A percentile compares a stretch with the other conserved stretches of the same genome.
Conservation (phyloP, 495 filamentous ascomycete species). For the Rhizodiscina lignyota region DNA sequence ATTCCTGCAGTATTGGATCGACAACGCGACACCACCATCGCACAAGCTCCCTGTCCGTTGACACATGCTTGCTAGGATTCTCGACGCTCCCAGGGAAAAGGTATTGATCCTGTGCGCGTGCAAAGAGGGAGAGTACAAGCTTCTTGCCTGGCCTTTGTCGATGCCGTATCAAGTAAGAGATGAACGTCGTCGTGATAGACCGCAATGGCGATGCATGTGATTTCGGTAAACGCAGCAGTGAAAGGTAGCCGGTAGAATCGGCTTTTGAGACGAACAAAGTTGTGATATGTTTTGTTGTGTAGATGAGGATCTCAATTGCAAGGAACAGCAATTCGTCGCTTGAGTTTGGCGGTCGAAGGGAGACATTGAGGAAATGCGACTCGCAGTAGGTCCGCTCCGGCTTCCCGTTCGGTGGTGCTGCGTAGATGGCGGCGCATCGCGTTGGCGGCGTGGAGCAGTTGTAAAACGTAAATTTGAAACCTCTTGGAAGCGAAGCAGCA, state of each 20-base stretch:
- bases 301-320: slow-evolving; percentile 53
- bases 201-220: slow-evolving; percentile 56
- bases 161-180: slow-evolving; percentile 53
- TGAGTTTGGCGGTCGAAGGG: slow-evolving; percentile 24
- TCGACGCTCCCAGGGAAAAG: slow-evolving; percentile 83
- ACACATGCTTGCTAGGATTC: slow-evolving; percentile 75
- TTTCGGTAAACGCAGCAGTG: slow-evolving; percentile 40
- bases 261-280: slow-evolving; percentile 94
- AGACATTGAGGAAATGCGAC: slow-evolving; percentile 68
- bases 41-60: slow-evolving; percentile 76
- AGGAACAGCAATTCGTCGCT: slow-evolving; percentile 27
- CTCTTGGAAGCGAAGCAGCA: slow-evolving; percentile 53
- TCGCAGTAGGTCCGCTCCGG: slow-evolving; percentile 69
- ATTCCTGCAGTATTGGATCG: slow-evolving; percentile 48
- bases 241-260: slow-evolving; percentile 81
- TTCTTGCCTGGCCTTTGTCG: slow-evolving; percentile 50
- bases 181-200: slow-evolving; percentile 54
- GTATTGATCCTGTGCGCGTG: slow-evolving; percentile 83
- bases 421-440: slow-evolving; percentile 53
- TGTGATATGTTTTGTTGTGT: slow-evolving; percentile 58
- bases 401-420: slow-evolving; percentile 51
- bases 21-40: slow-evolving; percentile 89
- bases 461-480: slow-evolving; percentile 53
- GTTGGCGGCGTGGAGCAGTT: slow-evolving; percentile 80
- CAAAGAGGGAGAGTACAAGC: slow-evolving; percentile 78